phyloP scores from a whole-genome alignment of 805 yeast genomes.

The Yarrowia porcina region DNA sequence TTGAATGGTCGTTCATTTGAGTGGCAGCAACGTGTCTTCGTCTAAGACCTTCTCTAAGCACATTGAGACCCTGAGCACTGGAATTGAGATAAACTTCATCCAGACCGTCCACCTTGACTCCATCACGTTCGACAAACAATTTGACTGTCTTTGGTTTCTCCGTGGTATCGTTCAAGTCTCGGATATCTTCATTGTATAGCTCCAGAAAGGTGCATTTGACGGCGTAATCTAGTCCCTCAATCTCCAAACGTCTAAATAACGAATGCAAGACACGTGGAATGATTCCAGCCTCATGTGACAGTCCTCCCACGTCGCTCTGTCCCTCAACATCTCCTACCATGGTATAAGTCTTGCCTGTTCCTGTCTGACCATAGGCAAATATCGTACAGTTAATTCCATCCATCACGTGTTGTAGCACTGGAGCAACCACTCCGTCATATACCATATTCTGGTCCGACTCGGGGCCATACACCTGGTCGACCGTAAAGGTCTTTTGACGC shows the following conservation, averaged over 20 bases:
- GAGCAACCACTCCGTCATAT: slow-evolving; percentile 64
- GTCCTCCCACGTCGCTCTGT: slow-evolving; percentile 41
- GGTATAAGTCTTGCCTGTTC: slow-evolving; percentile 76
- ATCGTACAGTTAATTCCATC: slow-evolving; percentile 78
- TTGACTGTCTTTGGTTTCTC: slow-evolving; percentile 47
- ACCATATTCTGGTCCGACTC: slow-evolving; percentile 68
- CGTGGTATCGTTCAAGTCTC: slow-evolving; percentile 50
- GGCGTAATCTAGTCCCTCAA: slow-evolving; percentile 49
- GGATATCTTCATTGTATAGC: slow-evolving; percentile 80
- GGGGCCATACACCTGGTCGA: slow-evolving; percentile 82
- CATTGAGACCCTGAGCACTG: slow-evolving; percentile 50
- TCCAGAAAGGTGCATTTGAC: slow-evolving; percentile 81
- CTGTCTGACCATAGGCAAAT: slow-evolving; percentile 88
- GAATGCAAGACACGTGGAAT: slow-evolving; percentile 57
- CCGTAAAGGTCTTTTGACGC: slow-evolving; percentile 54
- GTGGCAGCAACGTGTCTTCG: slow-evolving; percentile 75
- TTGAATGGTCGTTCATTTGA: slow-evolving; percentile 69
- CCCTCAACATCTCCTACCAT: slow-evolving; percentile 63
- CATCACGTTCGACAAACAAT: slow-evolving; percentile 52
- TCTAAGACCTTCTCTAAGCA: slow-evolving; percentile 55
- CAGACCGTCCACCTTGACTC: slow-evolving; percentile 55
- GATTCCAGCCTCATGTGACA: slow-evolving; percentile 51
- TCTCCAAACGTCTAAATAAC: slow-evolving; percentile 51
- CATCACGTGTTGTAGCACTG: slow-evolving; percentile 62
- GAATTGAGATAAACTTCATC: slow-evolving; percentile 50